These are phyloP conservation scores for Penicillium sp. DNA, from an alignment of 2,329 filamentous ascomycete genomes.

Conservation along the genomic window DNA sequence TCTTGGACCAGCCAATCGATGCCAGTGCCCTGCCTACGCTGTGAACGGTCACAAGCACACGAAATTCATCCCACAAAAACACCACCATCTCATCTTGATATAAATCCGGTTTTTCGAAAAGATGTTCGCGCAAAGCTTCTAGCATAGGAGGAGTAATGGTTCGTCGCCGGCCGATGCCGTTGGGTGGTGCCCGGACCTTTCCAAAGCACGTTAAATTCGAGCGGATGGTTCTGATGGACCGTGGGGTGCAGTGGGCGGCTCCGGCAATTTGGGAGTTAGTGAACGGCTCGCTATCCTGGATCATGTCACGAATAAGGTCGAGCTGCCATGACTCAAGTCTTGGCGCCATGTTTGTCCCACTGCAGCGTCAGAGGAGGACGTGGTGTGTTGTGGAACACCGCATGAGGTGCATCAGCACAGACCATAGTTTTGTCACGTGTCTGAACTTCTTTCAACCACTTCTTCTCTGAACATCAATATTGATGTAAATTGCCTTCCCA, in stretches of 20 bases:
- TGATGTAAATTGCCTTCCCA: too few relatives aligned
- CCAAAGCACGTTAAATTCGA: background rate
- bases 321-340: conserved; percentile 10
- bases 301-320: conserved; percentile 1
- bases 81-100: conserved; percentile 33
- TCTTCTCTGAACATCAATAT: too few relatives aligned
- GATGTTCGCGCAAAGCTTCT: conserved; percentile 30
- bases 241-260: background rate
- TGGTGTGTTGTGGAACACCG: too few relatives aligned
- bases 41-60: conserved; percentile 12
- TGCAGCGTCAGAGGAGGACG: too few relatives aligned
- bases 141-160: conserved; percentile 15
- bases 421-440: too few relatives aligned
- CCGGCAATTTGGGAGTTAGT: conserved; percentile 5
- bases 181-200: background rate
- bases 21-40: background rate
- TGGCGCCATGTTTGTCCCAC: conserved; percentile 14
- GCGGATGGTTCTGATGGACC: background rate
- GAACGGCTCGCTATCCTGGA: background rate
- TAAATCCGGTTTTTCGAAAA: conserved; percentile 33
- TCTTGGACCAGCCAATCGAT: background rate
- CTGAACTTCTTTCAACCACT: too few relatives aligned
- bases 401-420: too few relatives aligned
- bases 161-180: conserved; percentile 6
- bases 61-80: conserved; percentile 29